Conservation (phyloP, 768 basidiomycete genomes). For the Mycena pura region DNA sequence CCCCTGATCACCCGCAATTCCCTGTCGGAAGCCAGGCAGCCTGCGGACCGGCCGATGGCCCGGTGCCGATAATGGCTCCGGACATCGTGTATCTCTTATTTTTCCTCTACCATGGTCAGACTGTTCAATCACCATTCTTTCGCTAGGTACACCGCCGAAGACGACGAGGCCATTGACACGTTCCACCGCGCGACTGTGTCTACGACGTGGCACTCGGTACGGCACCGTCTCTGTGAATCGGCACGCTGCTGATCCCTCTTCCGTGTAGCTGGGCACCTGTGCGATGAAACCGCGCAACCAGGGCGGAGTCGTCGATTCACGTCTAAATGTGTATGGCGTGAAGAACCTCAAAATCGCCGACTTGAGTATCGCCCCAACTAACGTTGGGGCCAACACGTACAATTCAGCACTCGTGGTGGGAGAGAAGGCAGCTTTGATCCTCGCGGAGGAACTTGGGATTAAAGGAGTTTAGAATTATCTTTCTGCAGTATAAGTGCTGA, state of each 20-base stretch:
- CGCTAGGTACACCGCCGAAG: constrained; percentile 19
- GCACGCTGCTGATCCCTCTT: neutral
- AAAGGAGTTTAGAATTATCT: constrained; percentile 15
- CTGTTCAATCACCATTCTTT: neutral
- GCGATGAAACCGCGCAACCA: constrained; percentile 54
- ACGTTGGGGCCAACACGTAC: constrained; percentile 45
- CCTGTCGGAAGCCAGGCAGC: constrained; percentile 3
- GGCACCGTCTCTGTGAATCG: neutral
- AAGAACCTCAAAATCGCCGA: constrained; percentile 50
- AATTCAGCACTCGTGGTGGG: constrained; percentile 49
- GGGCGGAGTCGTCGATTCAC: constrained; percentile 54
- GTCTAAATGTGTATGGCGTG: constrained; percentile 53
- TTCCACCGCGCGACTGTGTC: constrained; percentile 10
- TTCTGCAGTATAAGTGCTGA: too few relatives aligned
- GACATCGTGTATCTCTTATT: constrained; percentile 18
- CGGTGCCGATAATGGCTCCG: constrained; percentile 17
- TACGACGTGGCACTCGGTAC: constrained; percentile 10
- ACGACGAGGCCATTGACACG: constrained; percentile 27
- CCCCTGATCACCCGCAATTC: neutral
- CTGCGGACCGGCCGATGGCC: constrained; percentile 3
- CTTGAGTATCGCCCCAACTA: constrained; percentile 35
- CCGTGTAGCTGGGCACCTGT: constrained; percentile 51
- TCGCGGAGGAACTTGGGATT: constrained; percentile 50
- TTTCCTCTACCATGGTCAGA: neutral
- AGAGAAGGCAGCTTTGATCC: constrained; percentile 62